A percentile compares a stretch with the other conserved stretches of the same genome.
phyloP scores from a whole-genome alignment of 371 early-diverging fungal species.

The Chytridium lagenaria region DNA sequence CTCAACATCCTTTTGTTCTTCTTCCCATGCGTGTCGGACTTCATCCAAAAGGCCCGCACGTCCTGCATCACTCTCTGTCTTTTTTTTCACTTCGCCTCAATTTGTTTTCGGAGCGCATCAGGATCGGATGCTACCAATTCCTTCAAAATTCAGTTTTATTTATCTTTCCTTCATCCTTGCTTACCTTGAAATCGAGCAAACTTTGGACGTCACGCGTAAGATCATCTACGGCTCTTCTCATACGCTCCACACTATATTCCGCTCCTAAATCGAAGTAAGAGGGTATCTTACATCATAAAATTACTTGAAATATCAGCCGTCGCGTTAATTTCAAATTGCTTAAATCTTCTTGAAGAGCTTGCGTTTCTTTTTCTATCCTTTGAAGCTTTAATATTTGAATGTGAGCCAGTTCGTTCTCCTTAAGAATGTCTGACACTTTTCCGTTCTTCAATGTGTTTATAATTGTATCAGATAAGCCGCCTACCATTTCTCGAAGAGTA shows the following conservation, averaged over 20 bases:
- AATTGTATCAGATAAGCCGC: neutral
- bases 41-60: conserved; percentile 2
- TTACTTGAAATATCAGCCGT: conserved; percentile 3
- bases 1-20: conserved; percentile 33
- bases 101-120: neutral
- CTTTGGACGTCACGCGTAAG: conserved; percentile 31
- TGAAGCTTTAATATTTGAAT: conserved; percentile 29
- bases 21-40: conserved; percentile 22
- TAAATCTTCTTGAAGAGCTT: conserved; percentile 2
- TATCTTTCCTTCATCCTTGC: neutral
- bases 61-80: neutral
- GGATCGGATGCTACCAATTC: neutral
- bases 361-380: conserved; percentile 14
- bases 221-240: conserved; percentile 28
- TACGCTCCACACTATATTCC: conserved; percentile 25
- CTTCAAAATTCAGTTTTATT: too few relatives aligned
- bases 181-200: conserved; percentile 38
- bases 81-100: conserved; percentile 6
- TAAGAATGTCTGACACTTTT: conserved; percentile 37
- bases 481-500: conserved; percentile 7
- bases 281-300: too few relatives aligned
- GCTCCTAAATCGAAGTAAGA: too few relatives aligned
- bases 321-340: conserved; percentile 11
- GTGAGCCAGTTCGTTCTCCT: conserved; percentile 32
- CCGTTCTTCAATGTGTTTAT: conserved; percentile 33